Evolutionary conservation across 176 grass and related monocot species (phyloP), one percentile per base, ranked within the genome.

Genomic region (Secale cereale): DNA sequence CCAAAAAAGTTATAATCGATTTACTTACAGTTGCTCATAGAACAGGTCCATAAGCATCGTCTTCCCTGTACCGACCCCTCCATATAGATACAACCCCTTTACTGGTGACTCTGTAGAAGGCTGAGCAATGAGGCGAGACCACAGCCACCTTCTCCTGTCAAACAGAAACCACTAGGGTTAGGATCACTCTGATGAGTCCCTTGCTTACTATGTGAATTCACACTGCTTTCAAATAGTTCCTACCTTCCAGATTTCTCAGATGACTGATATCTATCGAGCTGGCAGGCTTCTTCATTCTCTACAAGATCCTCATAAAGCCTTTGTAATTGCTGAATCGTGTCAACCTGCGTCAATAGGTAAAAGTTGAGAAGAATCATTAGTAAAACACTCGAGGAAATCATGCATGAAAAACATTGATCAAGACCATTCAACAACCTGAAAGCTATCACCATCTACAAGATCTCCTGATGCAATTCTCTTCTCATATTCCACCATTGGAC

Each of bases 11-110:
- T 40, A 78, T 30, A 78, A 83, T n/a, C 23, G 19, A 52, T 65
- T 12, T 31, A 79, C 93, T 93, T 92, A 95, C 92, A 98, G 73
- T 81, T 93, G 89, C 40, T 94, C 91, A 43, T 91, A 98, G 78
- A 93, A 98, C 72, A 98, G 79, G 82, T 98, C 89, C 92, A 95
- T 98, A 71, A 98, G 92, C 95, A 98, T 93, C 15, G 92, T 98
- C 70, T 98, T 98, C 69, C 95, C 91, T 65, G 93, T 98, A 63
- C 93, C 97, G 2, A 96, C 93, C 77, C 97, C 93, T 85, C 97
- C 93, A 82, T 94, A 96, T 3, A 96, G 84, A 62, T 98, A 98
- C 52, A 98, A 29, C 39, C 91, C 97, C 79, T 91, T 94, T 52
- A 98, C 90, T 1, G 81, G 86, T 71, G 97, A 72, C 70, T 82